Evolutionary conservation across 495 filamentous ascomycete genomes (phyloP).

Genomic region (Neurospora sp.): DNA sequence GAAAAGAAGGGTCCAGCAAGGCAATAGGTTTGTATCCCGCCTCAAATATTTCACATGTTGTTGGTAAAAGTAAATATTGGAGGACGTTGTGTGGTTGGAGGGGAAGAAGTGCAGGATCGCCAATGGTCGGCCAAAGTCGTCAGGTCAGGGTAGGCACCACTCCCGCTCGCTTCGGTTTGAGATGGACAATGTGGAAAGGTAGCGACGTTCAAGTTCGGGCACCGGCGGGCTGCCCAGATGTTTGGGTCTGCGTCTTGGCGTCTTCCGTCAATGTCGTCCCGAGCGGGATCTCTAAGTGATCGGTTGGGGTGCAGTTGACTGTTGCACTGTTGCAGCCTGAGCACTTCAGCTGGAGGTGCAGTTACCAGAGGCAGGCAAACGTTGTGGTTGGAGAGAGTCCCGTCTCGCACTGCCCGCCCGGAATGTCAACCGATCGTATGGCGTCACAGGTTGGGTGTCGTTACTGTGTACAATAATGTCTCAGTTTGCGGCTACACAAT

Average conservation of each 20-base stretch:
- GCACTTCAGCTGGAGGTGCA: background rate
- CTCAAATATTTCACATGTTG: background rate
- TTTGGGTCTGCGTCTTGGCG: background rate
- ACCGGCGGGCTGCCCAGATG: background rate
- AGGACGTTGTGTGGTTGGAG: background rate
- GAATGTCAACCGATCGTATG: background rate
- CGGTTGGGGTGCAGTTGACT: background rate
- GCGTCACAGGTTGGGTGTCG: background rate
- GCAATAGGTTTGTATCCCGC: background rate
- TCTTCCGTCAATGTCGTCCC: background rate
- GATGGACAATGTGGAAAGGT: background rate
- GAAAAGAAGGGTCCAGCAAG: background rate
- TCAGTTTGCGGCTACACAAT: background rate
- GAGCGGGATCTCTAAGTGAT: background rate
- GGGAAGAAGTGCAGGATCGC: background rate
- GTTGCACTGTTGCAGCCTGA: background rate
- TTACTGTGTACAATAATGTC: background rate
- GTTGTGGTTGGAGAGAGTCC: background rate
- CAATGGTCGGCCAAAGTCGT: background rate
- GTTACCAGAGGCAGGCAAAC: background rate
- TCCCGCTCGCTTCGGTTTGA: background rate
- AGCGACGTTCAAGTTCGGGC: background rate
- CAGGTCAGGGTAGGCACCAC: background rate
- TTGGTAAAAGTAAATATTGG: background rate
- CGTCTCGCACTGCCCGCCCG: background rate